Percentiles rank a stretch among this genome's conserved stretches.
Evolutionary conservation across 1,139 yeast species (phyloP).

Genomic region (Zygoascus meyerae): DNA sequence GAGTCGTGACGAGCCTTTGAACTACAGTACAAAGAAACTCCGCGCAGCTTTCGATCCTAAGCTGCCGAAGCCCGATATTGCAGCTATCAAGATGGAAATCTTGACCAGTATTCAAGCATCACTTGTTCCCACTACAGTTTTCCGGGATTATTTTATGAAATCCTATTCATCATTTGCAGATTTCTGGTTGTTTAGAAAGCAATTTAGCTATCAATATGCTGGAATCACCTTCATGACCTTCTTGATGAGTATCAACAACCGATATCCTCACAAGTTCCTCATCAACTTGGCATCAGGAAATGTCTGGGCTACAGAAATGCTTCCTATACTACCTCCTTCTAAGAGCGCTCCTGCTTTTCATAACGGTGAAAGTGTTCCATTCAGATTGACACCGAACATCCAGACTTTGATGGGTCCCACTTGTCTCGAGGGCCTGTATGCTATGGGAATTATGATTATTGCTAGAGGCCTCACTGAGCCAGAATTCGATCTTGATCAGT

Average conservation of each 20-base stretch:
- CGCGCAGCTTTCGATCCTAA: constrained; percentile 92
- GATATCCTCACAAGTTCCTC: constrained; percentile 92
- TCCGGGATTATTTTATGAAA: constrained; percentile 61
- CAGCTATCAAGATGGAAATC: constrained; percentile 86
- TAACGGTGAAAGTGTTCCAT: constrained; percentile 93
- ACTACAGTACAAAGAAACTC: constrained; percentile 77
- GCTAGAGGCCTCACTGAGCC: constrained; percentile 89
- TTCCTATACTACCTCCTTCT: constrained; percentile 55
- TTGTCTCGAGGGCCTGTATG: constrained; percentile 83
- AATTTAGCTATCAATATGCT: constrained; percentile 94
- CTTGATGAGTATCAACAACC: constrained; percentile 87
- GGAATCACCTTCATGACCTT: constrained; percentile 88
- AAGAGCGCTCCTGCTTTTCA: constrained; percentile 83
- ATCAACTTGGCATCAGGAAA: constrained; percentile 77
- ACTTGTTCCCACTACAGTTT: constrained; percentile 78
- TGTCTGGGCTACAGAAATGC: constrained; percentile 93
- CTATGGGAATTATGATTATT: constrained; percentile 78
- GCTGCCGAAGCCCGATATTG: constrained; percentile 83
- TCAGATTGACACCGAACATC: constrained; percentile 91
- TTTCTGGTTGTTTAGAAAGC: constrained; percentile 95
- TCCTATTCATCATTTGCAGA: constrained; percentile 79
- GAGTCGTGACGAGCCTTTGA: constrained; percentile 84
- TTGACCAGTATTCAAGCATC: constrained; percentile 82
- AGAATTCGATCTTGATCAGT: constrained; percentile 70
- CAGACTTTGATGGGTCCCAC: constrained; percentile 92